Evolutionary conservation across 2,329 filamentous ascomycete genomes (phyloP), one percentile per base, ranked within the genome.

Genomic region (Canariomyces notabilis): DNA sequence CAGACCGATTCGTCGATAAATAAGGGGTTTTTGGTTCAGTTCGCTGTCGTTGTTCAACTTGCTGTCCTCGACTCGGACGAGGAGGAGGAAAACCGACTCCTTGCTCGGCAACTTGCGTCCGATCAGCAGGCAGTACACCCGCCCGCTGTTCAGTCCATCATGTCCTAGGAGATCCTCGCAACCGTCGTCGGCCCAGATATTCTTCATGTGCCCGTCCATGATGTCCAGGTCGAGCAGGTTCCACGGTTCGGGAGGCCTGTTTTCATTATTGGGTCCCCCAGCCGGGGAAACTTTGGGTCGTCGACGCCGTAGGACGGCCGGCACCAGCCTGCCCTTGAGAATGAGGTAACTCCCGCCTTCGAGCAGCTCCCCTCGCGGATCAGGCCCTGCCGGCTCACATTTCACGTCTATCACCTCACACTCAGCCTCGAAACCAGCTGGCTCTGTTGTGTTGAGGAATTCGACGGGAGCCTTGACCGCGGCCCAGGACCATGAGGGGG

Each of bases 401-500:
- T 6, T 8, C 15, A 44, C 51, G 14, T 44, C 36, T 0, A 51
- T 6, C 7, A 52, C 36, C 39, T 50, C 46, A 8, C 48, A 48
- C 31, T 12, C 37, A 14, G 32, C 5, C 26, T 48, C 22, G 4
- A 52, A 14, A 20, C 46, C 46, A n/a, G n/a, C n/a, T n/a, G n/a
- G n/a, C 7, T 44, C 14, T 6, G 36, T 21, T 1, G 9, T 18
- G 4, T 11, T 14, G 2, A 47, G 4, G 16, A 51, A 54, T 12
- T 29, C n/a, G 2, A 55, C 50, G 20, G 50, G 42, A 26, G 19
- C 42, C 29, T 31, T 18, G 9, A 53, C 50, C 2, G 34, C 26
- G 1, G 45, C 50, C 50, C 50, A 55, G 6, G 48, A 51, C 53
- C 53, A 55, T 32, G 50, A 51, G 34, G 53, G 53, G 6, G 53